Conservation (phyloP, 441 rosid species). For the Gossypium lobatum region DNA sequence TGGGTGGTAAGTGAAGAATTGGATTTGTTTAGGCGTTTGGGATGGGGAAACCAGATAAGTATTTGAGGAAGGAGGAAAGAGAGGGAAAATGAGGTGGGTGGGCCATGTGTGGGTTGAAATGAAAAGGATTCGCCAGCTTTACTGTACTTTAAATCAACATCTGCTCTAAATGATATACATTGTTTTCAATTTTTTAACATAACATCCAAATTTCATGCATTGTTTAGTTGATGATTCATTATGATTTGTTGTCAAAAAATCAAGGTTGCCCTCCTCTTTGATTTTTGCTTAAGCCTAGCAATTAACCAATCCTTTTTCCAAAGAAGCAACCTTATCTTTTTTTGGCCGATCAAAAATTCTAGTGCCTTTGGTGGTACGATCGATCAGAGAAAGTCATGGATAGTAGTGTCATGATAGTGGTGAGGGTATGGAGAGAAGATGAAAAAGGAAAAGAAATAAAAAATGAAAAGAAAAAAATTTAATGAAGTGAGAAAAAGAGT, state of each 20-base stretch:
- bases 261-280: not conserved
- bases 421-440: too few species aligned
- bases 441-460: too few species aligned
- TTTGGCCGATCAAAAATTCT: too few species aligned
- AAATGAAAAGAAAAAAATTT: too few species aligned
- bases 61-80: not conserved
- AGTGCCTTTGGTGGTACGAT: too few species aligned
- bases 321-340: slow-evolving; percentile 13
- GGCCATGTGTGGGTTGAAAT: not conserved
- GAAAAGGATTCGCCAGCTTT: not conserved
- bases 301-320: not conserved
- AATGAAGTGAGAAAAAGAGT: too few species aligned
- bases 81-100: not conserved
- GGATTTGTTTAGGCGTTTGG: too few species aligned
- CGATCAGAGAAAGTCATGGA: too few species aligned
- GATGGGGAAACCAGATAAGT: not conserved
- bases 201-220: not conserved
- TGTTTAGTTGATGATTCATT: not conserved
- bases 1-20: too few species aligned
- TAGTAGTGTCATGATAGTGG: too few species aligned
- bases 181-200: not conserved
- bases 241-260: not conserved
- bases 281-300: slow-evolving; percentile 1
- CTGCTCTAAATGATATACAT: not conserved
- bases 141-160: not conserved